Conservation (phyloP, 2,329 filamentous ascomycete genomes). For the Paraphaeosphaeria minitans region DNA sequence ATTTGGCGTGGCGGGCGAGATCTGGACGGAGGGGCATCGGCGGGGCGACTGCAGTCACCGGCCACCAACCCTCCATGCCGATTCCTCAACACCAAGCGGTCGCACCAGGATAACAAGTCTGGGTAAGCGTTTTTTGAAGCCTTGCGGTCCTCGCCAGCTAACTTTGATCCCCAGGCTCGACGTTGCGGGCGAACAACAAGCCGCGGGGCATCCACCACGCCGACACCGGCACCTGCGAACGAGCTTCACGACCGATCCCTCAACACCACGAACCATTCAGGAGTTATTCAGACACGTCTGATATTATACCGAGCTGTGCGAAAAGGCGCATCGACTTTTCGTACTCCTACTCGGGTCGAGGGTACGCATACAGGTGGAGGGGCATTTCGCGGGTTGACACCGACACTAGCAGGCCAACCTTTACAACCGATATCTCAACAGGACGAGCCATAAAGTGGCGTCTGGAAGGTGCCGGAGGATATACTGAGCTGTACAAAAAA, state of each 20-base stretch:
- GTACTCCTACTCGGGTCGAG: neutral
- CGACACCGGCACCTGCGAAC: neutral
- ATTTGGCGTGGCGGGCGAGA: neutral
- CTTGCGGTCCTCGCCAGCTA: neutral
- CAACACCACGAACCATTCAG: neutral
- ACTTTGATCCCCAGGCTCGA: neutral
- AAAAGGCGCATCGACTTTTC: neutral
- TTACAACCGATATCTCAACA: neutral
- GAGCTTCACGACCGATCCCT: neutral
- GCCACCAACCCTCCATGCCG: neutral
- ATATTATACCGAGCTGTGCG: neutral
- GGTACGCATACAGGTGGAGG: neutral
- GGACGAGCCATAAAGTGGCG: neutral
- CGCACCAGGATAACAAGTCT: neutral
- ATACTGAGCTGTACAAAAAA: too few species aligned
- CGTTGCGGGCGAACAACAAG: neutral
- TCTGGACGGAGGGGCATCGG: neutral
- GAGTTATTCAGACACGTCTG: neutral
- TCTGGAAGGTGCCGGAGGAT: neutral
- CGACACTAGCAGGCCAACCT: neutral
- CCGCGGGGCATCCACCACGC: neutral
- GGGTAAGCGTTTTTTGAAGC: neutral
- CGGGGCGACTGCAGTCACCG: neutral
- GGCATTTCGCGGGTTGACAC: neutral
- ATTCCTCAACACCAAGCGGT: neutral